phyloP scores from a whole-genome alignment of 208 protist genomes.

The Willaertia magna region DNA sequence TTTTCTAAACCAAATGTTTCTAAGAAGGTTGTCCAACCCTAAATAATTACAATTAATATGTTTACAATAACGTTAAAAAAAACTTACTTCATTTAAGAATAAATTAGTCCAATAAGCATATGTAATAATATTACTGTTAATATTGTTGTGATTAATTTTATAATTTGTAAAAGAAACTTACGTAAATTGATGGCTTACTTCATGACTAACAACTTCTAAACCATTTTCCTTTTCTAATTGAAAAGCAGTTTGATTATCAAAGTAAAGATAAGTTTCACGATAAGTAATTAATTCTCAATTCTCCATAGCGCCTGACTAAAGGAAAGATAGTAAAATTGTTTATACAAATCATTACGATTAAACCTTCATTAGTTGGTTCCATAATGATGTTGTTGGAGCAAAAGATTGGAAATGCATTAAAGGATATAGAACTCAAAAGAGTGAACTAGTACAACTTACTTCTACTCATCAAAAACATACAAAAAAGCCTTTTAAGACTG shows the following conservation, averaged over 20 bases:
- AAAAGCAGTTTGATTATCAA: conserved; percentile 37
- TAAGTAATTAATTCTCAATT: conserved; percentile 92
- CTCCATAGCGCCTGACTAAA: conserved; percentile 97
- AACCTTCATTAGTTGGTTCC: background rate
- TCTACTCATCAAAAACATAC: background rate
- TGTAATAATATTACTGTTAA: conserved; percentile 27
- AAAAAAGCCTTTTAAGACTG: background rate
- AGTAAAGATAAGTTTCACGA: conserved; percentile 59
- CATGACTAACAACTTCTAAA: conserved; percentile 6
- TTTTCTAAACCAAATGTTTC: background rate
- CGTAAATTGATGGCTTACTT: conserved; percentile 20
- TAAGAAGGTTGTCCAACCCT: conserved; percentile 15
- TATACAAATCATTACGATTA: background rate
- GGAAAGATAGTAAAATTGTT: background rate
- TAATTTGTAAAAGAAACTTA: too few relatives aligned
- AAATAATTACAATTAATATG: too few relatives aligned
- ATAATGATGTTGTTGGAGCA: background rate
- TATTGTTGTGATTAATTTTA: too few relatives aligned
- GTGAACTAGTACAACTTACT: too few relatives aligned
- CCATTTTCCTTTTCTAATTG: conserved; percentile 40
- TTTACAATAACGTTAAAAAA: too few relatives aligned
- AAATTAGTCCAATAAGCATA: conserved; percentile 10
- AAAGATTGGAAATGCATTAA: background rate
- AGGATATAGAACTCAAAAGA: background rate
- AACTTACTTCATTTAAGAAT: conserved; percentile 16